Base-by-base conservation (phyloP, 768 basidiomycete species). In the Fomitopsis pulvina region DNA sequence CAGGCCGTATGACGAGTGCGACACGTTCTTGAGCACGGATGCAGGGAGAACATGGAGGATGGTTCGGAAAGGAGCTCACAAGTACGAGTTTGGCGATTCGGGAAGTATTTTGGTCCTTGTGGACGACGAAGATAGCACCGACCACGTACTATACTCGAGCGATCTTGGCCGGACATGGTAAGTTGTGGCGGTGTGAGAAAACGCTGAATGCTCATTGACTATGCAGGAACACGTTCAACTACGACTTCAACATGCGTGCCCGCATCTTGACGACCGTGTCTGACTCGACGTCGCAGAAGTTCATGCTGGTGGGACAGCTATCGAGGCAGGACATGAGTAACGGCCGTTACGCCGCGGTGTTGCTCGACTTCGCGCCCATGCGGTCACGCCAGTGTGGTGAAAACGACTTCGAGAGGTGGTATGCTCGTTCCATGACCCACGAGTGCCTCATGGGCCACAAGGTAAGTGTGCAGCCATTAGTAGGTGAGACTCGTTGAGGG, bases 241-340 rank as follows among this genome's bases (percentile, higher is more conserved):
- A 94, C 45, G 88, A 81, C 2, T 64, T 88, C 51, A 82, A 71
- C 25, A 54, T 97, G 4, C 82, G 85, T 20, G 83, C 90, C 0
- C 75, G 80, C 7, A 81, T 81, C 0, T 71, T 99, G n/a, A 83
- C 87, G 37, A 96, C 92, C 3, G 78, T 97, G 4, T 90, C 92
- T 0, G 96, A 99, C 57, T 92, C 92, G 11, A 97, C 96, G 0
- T 94, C 92, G 0, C 95, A 96, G 63, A 97, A 95, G 67, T 97
- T 98, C 72, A 62, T 98, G 8, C 73, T 99, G 7, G 75, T 96
- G 22, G 96, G 87, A 4, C 83, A 86, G 52, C 74, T 92, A 11
- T 70, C 79, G 2, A 78, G 83, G 20, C 66, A 73, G 11, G 82
- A 89, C 46, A 72, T 66, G n/a, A 68, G 68, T 0, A 62, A 74